These are phyloP conservation scores for Talaromyces sp. DNA, from an alignment of 2,329 filamentous ascomycete species.

Conservation along the genomic window DNA sequence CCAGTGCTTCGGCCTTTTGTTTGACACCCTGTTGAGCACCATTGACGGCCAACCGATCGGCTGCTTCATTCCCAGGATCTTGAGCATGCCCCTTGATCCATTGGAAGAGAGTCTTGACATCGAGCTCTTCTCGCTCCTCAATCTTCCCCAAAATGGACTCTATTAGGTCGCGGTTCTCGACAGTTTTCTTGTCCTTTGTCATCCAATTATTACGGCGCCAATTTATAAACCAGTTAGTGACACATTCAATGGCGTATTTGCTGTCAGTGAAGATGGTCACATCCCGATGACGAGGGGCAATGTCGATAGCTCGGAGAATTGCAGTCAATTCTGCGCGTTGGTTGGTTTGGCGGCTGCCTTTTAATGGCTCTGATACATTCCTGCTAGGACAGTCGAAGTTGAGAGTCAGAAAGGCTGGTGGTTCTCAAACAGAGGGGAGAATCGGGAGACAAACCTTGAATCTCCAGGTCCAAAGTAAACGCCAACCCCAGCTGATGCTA, in stretches of 20 bases:
- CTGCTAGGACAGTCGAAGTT: conserved; percentile 44
- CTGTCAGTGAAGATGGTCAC: conserved; percentile 86
- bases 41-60: conserved; percentile 74
- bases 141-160: conserved; percentile 71
- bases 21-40: conserved; percentile 56
- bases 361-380: conserved; percentile 75
- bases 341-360: conserved; percentile 80
- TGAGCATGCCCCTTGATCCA: conserved; percentile 89
- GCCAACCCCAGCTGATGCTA: conserved; percentile 63
- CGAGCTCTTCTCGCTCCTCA: conserved; percentile 64
- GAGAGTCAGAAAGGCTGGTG: conserved; percentile 20
- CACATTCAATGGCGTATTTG: conserved; percentile 86
- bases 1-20: conserved; percentile 31
- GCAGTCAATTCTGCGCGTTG: conserved; percentile 94
- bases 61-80: conserved; percentile 74
- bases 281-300: conserved; percentile 66
- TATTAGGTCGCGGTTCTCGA: conserved; percentile 87
- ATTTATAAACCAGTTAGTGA: conserved; percentile 76
- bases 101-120: conserved; percentile 69
- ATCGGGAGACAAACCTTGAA: conserved; percentile 49
- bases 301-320: conserved; percentile 79
- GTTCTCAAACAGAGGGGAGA: background rate
- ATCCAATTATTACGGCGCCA: conserved; percentile 81
- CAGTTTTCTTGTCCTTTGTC: conserved; percentile 68
- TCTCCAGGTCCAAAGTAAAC: conserved; percentile 66